Evolutionary conservation across 371 early-diverging fungal genomes (phyloP).

Genomic region (Paraphysoderma sedebokerense): DNA sequence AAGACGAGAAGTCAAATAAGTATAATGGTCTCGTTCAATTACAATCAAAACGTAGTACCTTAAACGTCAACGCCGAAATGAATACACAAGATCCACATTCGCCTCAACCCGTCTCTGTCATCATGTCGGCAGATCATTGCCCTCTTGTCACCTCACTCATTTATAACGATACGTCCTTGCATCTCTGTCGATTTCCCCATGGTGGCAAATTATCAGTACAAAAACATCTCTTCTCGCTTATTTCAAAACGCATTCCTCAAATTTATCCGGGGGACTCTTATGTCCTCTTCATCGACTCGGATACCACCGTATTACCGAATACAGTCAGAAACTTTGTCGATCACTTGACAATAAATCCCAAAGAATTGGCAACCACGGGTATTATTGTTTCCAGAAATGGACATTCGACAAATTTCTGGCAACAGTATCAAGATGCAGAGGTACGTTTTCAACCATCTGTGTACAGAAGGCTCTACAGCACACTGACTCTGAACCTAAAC

Average conservation of each 20-base stretch:
- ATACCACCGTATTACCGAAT: slow-evolving; percentile 13
- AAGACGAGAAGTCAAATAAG: background rate
- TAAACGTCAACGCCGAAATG: too few species aligned
- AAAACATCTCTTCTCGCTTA: slow-evolving; percentile 7
- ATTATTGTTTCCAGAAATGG: slow-evolving; percentile 4
- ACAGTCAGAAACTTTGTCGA: slow-evolving; percentile 12
- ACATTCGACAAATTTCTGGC: slow-evolving; percentile 5
- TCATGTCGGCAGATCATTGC: too few species aligned
- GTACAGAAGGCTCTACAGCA: slow-evolving; percentile 1
- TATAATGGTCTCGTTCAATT: background rate
- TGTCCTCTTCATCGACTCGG: slow-evolving; percentile 24
- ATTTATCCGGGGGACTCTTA: slow-evolving; percentile 9
- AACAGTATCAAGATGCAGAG: slow-evolving; percentile 17
- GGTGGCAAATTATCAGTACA: slow-evolving; percentile 21
- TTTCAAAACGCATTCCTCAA: slow-evolving; percentile 12
- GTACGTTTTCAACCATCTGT: slow-evolving; percentile 3
- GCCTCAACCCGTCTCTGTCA: background rate
- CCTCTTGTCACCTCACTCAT: too few species aligned
- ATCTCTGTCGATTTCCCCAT: slow-evolving; percentile 16
- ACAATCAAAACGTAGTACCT: too few species aligned
- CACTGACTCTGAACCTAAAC: background rate
- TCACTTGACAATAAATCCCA: slow-evolving; percentile 10
- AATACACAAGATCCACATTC: too few species aligned
- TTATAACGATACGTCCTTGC: too few species aligned
- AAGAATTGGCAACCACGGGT: slow-evolving; percentile 12